Evolutionary conservation across 768 basidiomycete species (phyloP), one percentile per base, ranked within the genome.

Genomic region (Cystobasidiopsis lactophilus): DNA sequence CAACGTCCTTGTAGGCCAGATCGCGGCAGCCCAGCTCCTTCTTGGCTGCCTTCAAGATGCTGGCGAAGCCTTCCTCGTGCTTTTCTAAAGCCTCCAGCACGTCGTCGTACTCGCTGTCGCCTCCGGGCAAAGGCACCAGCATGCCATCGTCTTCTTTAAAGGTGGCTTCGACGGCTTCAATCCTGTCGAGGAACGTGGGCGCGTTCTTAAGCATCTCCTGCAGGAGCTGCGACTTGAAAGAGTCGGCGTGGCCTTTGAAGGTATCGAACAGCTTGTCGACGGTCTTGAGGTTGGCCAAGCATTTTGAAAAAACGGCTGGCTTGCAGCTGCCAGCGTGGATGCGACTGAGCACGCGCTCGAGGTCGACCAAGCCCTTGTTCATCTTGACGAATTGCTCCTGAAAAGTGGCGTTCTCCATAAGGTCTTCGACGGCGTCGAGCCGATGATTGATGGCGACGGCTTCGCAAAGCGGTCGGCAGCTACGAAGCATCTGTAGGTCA

Each of bases 381-480:
- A 88, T 65, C 47, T 74, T 72, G 21, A 72, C 74, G 65, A 96
- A 96, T 0, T 77, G 73, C 4, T 69, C 71, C 60, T 82, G 79
- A 61, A 88, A 91, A 0, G 73, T 75, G 1, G 76, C 77, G 58
- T 91, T 76, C 23, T 76, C 70, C 62, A 96, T 76, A 41, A 98
- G 73, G 62, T 91, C 91, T 60, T 93, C 72, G 2, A 98, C 85
- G 2, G 93, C 93, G 65, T 96, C 89, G 19, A 93, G 77, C 86
- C 88, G 74, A 38, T 82, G 79, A 62, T 91, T 89, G 67, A 98
- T 96, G 45, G 82, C 82, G 11, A 73, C 64, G 33, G 78, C 77
- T 37, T 82, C 77, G 29, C 80, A 76, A 57, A 98, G 68, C 19
- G 93, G 93, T 73, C 80, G 80, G 57, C 85, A 93, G 19, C 41